These are phyloP conservation scores for Gymnopus androsaceus DNA, from an alignment of 1,284 basidiomycete species.

Conservation along the genomic window DNA sequence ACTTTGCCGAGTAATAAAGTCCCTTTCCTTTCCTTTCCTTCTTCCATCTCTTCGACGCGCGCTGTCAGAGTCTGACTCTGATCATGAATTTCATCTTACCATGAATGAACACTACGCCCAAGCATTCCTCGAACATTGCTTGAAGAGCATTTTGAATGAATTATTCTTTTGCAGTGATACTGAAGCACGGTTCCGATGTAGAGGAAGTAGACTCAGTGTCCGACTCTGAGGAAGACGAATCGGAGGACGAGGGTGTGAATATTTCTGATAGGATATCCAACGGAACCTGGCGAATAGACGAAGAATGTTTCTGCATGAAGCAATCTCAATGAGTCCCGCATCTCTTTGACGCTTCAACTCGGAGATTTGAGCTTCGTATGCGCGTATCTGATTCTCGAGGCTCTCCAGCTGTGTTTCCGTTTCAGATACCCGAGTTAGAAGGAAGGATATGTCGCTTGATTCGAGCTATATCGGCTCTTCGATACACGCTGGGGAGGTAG, in stretches of 20 bases:
- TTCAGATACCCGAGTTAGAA: no score
- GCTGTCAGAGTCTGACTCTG: slow-evolving; percentile 45
- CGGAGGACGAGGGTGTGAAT: slow-evolving; percentile 95
- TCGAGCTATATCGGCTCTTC: no score
- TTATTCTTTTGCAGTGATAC: slow-evolving; percentile 62
- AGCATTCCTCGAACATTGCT: slow-evolving; percentile 24
- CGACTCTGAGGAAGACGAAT: slow-evolving; percentile 79
- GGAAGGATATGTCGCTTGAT: no score
- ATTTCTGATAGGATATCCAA: no score
- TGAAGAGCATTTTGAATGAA: slow-evolving; percentile 1
- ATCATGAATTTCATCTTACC: slow-evolving; percentile 53
- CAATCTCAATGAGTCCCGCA: no score
- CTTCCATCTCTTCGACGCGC: slow-evolving; percentile 16
- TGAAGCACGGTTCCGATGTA: slow-evolving; percentile 80
- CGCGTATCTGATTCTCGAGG: no score
- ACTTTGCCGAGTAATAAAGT: not conserved
- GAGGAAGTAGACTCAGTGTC: slow-evolving; percentile 48
- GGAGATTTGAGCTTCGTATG: no score
- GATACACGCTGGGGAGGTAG: no score
- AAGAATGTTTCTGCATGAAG: no score
- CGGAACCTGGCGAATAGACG: no score
- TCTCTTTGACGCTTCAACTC: no score
- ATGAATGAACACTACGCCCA: slow-evolving; percentile 85
- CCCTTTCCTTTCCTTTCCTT: slow-evolving; percentile 2
- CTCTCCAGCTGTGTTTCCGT: no score